Percentiles rank a stretch among this genome's conserved stretches.
phyloP scores from a whole-genome alignment of 352 stramenopile species.

The Globisporangium mamillatum region DNA sequence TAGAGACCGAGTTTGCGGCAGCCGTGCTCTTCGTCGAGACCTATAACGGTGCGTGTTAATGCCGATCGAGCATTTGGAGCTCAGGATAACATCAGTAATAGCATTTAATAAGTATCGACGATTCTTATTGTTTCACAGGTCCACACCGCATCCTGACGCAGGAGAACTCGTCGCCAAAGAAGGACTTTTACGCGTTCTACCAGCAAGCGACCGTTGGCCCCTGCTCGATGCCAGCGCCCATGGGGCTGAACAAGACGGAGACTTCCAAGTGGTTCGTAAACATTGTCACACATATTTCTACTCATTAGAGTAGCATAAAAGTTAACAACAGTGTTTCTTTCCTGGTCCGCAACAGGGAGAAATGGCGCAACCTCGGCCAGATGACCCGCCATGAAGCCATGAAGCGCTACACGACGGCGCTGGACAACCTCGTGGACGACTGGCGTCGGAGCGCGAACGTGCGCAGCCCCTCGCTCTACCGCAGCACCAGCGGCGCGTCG shows the following conservation, averaged over 20 bases:
- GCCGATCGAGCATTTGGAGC: background rate
- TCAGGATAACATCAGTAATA: background rate
- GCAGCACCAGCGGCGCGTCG: constrained; percentile 16
- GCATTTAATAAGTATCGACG: background rate
- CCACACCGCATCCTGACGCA: constrained; percentile 76
- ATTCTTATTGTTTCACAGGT: constrained; percentile 15
- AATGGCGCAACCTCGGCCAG: constrained; percentile 63
- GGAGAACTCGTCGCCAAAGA: constrained; percentile 67
- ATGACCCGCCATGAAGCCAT: constrained; percentile 78
- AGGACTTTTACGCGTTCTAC: constrained; percentile 79
- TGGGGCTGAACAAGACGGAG: constrained; percentile 50
- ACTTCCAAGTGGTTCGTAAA: constrained; percentile 42
- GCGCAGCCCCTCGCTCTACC: constrained; percentile 18
- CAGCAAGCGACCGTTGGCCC: constrained; percentile 69
- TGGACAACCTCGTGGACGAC: constrained; percentile 82
- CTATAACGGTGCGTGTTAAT: constrained; percentile 46
- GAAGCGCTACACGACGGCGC: constrained; percentile 66
- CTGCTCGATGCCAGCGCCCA: constrained; percentile 34
- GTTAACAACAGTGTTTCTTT: background rate
- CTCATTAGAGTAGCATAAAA: background rate
- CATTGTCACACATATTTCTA: background rate
- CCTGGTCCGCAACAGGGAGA: constrained; percentile 33
- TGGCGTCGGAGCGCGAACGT: constrained; percentile 64
- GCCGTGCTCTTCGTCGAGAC: constrained; percentile 80
- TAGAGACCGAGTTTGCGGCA: constrained; percentile 72